Base-by-base conservation (phyloP, 2,329 filamentous ascomycete species). In the Daldinia sp. region DNA sequence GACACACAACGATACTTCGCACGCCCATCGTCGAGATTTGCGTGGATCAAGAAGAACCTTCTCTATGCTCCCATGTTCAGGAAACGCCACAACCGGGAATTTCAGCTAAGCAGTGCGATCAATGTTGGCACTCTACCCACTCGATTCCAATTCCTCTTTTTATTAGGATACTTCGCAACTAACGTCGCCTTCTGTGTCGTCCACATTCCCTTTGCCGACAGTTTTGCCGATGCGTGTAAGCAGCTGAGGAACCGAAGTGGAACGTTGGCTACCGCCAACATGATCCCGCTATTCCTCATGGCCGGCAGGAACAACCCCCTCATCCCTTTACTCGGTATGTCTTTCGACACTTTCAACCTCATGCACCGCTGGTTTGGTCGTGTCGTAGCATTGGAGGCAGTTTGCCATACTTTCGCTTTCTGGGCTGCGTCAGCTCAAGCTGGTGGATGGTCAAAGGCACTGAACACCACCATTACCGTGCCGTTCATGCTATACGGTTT, bases 301-400 rank as follows among this genome's bases (percentile, higher is more conserved):
- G 89, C 90, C 47, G 88, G 89, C 39, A 84, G 91, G 70, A 94
- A 93, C 79, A 94, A 94, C 77, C 90, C 90, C 19, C 81, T 94
- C 67, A 92, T 94, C 73, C 81, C 82, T 63, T 80, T 90, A 68
- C 82, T 92, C 54, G 87, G 87, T 64, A 87, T 94, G 67, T 91
- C 89, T 3, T 94, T 93, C 75, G 91, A 94, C 76, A 92, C 90
- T 0, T 93, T 91, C 82, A 94, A 94, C 79, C 78, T 94, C 64
- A 81, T 94, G 60, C 91, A 94, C 77, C 86, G 91, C 64, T 94
- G 91, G 91, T 85, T 93, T 66, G 91, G 91, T 70, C 87, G 91
- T 35, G 91, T 93, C 62, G 89, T 91, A 23, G 83, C 90, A 15
- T 77, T 92, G 11, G 90, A 94, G 75, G 82, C 87, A 8, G 69